phyloP scores from a whole-genome alignment of 176 grass and related monocot species.

The Oryza glaberrima region DNA sequence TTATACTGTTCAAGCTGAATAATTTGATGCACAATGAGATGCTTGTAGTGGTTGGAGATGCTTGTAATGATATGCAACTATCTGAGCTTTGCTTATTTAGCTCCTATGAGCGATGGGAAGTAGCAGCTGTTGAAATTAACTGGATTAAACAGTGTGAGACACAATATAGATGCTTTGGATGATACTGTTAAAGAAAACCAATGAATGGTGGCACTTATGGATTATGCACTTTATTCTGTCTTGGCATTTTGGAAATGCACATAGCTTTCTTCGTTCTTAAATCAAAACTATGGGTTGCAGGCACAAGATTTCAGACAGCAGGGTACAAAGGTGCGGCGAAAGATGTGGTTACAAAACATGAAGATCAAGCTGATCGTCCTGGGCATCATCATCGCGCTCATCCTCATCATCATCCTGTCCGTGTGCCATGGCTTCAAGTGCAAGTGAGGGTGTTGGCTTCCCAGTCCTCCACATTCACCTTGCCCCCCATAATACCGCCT shows the following conservation, averaged over 20 bases:
- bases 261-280: background rate
- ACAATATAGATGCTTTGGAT: background rate
- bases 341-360: slow-evolving; percentile 99
- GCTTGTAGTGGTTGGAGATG: background rate
- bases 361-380: slow-evolving; percentile 95
- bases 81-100: background rate
- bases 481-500: slow-evolving; percentile 19
- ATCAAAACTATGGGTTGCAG: slow-evolving; percentile 35
- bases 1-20: background rate
- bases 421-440: slow-evolving; percentile 96
- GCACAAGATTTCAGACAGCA: slow-evolving; percentile 86
- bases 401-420: slow-evolving; percentile 90
- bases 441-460: slow-evolving; percentile 41
- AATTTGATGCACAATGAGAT: background rate
- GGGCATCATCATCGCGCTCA: slow-evolving; percentile 81
- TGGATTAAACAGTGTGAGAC: background rate
- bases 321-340: slow-evolving; percentile 76
- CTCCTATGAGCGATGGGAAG: background rate
- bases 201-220: background rate
- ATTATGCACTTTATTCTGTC: background rate
- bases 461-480: background rate
- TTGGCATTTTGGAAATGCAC: background rate
- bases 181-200: background rate
- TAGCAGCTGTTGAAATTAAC: background rate
- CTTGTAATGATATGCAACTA: background rate